Percentiles rank a stretch among this genome's conserved stretches.
Evolutionary conservation across 1,139 yeast species (phyloP).

Genomic region (Kluyveromyces marxianus): DNA sequence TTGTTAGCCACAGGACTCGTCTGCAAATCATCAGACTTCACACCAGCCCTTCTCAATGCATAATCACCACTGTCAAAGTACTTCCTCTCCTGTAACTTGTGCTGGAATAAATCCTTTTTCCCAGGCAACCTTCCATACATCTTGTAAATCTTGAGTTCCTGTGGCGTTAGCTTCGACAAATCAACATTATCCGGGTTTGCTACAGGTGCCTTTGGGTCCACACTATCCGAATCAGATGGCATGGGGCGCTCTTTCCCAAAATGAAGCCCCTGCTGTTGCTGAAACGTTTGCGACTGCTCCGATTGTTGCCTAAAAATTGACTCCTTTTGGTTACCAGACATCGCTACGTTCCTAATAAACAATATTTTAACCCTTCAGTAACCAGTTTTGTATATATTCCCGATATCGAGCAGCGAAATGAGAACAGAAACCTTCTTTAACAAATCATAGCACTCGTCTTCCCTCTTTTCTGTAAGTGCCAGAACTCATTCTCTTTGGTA

Average conservation of each 20-base stretch:
- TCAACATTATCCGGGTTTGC: slow-evolving; percentile 34
- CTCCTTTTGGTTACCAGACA: too few species aligned
- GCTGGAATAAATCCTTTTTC: slow-evolving; percentile 70
- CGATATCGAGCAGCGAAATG: too few species aligned
- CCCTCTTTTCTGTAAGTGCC: too few species aligned
- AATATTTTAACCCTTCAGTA: too few species aligned
- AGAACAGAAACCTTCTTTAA: too few species aligned
- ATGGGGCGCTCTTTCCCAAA: background rate
- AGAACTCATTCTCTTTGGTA: too few species aligned
- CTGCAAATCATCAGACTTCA: slow-evolving; percentile 22
- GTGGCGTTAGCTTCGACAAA: slow-evolving; percentile 53
- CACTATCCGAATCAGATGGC: slow-evolving; percentile 4
- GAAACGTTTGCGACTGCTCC: slow-evolving; percentile 16
- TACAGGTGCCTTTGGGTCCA: slow-evolving; percentile 11
- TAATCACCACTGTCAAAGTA: slow-evolving; percentile 97
- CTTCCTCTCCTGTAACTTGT: slow-evolving; percentile 80
- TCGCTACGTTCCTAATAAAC: too few species aligned
- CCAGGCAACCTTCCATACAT: slow-evolving; percentile 88
- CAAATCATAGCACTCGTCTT: too few species aligned
- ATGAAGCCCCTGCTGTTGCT: slow-evolving; percentile 17
- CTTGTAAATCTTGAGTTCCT: slow-evolving; percentile 61
- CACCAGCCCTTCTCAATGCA: slow-evolving; percentile 70
- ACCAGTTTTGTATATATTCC: too few species aligned
- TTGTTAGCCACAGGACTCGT: slow-evolving; percentile 17
- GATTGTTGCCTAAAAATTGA: too few species aligned